Evolutionary conservation across 805 yeast genomes (phyloP).

Genomic region (Saccharomycopsis vini): DNA sequence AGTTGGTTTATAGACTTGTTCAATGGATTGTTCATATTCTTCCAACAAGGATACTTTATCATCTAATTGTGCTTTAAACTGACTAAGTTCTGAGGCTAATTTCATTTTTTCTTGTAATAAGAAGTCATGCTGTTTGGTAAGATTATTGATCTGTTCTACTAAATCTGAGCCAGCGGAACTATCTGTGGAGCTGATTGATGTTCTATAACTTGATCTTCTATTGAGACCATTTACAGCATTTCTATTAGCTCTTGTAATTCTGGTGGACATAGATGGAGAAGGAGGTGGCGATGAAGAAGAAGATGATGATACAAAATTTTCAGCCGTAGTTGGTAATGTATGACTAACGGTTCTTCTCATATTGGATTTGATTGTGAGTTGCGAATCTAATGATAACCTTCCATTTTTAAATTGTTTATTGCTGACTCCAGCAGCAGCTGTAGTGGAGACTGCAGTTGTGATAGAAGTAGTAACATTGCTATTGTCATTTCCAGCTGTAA

Average conservation of each 20-base stretch:
- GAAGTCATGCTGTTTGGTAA: conserved; percentile 7
- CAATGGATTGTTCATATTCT: conserved; percentile 40
- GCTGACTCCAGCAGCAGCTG: too few relatives aligned
- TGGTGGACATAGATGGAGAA: not conserved
- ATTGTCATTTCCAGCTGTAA: not conserved
- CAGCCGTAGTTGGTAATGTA: too few relatives aligned
- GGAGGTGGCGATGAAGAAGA: too few relatives aligned
- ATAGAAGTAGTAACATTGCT: too few relatives aligned
- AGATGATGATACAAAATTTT: too few relatives aligned
- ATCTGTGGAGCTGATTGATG: conserved; percentile 4
- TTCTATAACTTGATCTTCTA: too few relatives aligned
- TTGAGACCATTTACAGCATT: not conserved
- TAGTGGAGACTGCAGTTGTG: too few relatives aligned
- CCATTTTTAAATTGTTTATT: too few relatives aligned
- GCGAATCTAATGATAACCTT: conserved; percentile 13
- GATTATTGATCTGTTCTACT: not conserved
- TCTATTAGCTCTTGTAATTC: not conserved
- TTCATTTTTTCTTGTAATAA: conserved; percentile 8
- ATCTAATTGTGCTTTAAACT: conserved; percentile 27
- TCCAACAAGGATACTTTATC: conserved; percentile 38
- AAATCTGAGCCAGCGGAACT: not conserved
- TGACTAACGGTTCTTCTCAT: conserved; percentile 5
- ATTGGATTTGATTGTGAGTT: not conserved
- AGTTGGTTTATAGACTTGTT: conserved; percentile 36
- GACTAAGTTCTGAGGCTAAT: conserved; percentile 7